Evolutionary conservation across 352 stramenopile species (phyloP).

Genomic region (Aphanomyces cochlioides): DNA sequence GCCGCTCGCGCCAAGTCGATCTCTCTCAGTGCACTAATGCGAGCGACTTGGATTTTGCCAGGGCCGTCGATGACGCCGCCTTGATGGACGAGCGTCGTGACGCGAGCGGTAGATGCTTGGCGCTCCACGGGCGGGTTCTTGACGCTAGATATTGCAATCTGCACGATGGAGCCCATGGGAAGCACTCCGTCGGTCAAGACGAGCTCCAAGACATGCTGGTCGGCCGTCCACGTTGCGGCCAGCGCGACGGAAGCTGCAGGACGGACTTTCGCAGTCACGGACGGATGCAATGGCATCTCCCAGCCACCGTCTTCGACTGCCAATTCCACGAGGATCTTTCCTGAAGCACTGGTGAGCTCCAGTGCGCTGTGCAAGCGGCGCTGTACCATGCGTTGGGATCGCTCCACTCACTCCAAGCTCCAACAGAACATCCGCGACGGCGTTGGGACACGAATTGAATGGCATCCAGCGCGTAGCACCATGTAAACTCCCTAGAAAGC

Average conservation of each 20-base stretch:
- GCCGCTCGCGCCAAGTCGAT: slow-evolving; percentile 47
- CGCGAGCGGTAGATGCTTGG: slow-evolving; percentile 30
- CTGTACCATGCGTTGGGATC: slow-evolving; percentile 36
- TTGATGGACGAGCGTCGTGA: slow-evolving; percentile 51
- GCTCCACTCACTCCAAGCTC: slow-evolving; percentile 44
- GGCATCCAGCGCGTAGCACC: slow-evolving; percentile 50
- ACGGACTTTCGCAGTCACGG: slow-evolving; percentile 37
- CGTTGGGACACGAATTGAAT: slow-evolving; percentile 51
- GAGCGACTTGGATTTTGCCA: slow-evolving; percentile 47
- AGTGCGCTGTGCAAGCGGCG: not conserved
- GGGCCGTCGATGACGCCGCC: slow-evolving; percentile 63
- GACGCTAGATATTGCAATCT: slow-evolving; percentile 45
- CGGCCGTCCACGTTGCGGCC: slow-evolving; percentile 40
- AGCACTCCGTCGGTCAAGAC: slow-evolving; percentile 35
- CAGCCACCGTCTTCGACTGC: slow-evolving; percentile 41
- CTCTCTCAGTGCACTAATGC: slow-evolving; percentile 61
- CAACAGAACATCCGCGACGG: slow-evolving; percentile 53
- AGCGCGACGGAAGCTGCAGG: slow-evolving; percentile 36
- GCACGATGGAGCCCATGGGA: slow-evolving; percentile 38
- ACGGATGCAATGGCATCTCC: slow-evolving; percentile 52
- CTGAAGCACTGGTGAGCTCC: not conserved
- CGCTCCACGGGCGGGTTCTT: slow-evolving; percentile 40
- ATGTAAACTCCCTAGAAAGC: not conserved
- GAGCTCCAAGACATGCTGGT: slow-evolving; percentile 59
- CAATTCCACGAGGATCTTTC: slow-evolving; percentile 53